Evolutionary conservation across 768 basidiomycete species (phyloP), one percentile per base, ranked within the genome.

Genomic region (Jaapia argillacea): DNA sequence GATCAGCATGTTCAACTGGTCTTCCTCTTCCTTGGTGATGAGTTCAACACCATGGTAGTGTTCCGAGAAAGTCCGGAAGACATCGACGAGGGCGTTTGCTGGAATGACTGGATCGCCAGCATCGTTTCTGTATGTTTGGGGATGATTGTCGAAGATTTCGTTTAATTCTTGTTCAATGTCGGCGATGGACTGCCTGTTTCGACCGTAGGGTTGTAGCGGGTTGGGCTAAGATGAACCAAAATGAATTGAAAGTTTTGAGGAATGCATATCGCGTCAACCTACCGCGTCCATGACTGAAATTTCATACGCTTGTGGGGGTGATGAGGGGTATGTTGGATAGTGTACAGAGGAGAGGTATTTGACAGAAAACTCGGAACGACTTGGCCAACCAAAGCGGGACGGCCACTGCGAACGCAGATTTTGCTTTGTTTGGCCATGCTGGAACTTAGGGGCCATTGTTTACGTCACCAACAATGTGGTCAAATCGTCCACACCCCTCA

Each of bases 251-350:
- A 33, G 28, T 10, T 33, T 10, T 16, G 16, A 16, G 16, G 10
- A 10, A 33, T 33, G 28, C 16, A 10, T 16, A 33, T 33, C 28
- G 10, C 28, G 28, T 10, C 16, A 33, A 10, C 10, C 28, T 33
- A 33, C 16, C 28, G 85, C 91, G 82, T 87, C 91, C 36, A 79
- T 80, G 2, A 79, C 88, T 0, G 74, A 79, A 45, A 83, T 83
- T 0, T 76, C 80, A 0, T 71, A 92, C 20, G 75, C 83, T n/a
- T n/a, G n/a, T n/a, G n/a, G n/a, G n/a, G n/a, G n/a, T n/a, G n/a
- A n/a, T n/a, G n/a, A n/a, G n/a, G n/a, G n/a, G n/a, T n/a, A n/a
- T n/a, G n/a, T n/a, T n/a, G n/a, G n/a, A n/a, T n/a, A n/a, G n/a
- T n/a, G n/a, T n/a, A n/a, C n/a, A n/a, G n/a, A n/a, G n/a, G n/a